phyloP scores from a whole-genome alignment of 2,329 filamentous ascomycete genomes.

The Colletotrichum filicis region DNA sequence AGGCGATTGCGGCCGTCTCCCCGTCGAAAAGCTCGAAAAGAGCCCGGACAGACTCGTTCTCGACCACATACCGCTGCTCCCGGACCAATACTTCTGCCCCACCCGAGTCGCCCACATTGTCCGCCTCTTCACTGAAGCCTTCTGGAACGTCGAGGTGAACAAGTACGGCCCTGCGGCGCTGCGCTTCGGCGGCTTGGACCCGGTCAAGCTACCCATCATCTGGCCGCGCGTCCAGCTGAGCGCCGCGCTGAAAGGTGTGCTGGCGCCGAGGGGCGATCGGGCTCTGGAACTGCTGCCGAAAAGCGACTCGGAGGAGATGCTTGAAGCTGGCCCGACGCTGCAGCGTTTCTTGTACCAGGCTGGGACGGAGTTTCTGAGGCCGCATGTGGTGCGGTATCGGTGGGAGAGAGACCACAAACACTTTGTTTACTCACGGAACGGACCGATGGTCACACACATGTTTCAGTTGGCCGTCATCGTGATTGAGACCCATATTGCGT shows the following conservation, averaged over 20 bases:
- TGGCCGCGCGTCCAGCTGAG: not conserved
- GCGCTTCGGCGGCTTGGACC: not conserved
- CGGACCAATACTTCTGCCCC: not conserved
- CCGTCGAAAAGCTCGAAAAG: not conserved
- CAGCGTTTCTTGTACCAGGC: not conserved
- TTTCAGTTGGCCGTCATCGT: not conserved
- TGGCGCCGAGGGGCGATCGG: not conserved
- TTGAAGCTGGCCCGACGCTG: not conserved
- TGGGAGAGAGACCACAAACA: not conserved
- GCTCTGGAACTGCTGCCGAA: not conserved
- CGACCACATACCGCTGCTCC: not conserved
- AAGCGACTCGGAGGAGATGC: not conserved
- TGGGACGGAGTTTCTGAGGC: not conserved
- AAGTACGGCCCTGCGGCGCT: conserved; percentile 41
- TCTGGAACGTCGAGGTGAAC: conserved; percentile 40
- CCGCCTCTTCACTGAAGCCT: conserved; percentile 39
- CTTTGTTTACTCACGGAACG: not conserved
- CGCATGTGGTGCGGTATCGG: not conserved
- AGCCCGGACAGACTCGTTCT: not conserved
- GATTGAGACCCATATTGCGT: not conserved
- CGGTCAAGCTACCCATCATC: not conserved
- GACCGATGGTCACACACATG: too few species aligned
- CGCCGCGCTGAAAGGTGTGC: not conserved
- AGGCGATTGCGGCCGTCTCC: not conserved
- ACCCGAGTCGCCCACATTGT: not conserved